Base-by-base conservation (phyloP, 768 basidiomycete species). In the Mycena amicta region DNA sequence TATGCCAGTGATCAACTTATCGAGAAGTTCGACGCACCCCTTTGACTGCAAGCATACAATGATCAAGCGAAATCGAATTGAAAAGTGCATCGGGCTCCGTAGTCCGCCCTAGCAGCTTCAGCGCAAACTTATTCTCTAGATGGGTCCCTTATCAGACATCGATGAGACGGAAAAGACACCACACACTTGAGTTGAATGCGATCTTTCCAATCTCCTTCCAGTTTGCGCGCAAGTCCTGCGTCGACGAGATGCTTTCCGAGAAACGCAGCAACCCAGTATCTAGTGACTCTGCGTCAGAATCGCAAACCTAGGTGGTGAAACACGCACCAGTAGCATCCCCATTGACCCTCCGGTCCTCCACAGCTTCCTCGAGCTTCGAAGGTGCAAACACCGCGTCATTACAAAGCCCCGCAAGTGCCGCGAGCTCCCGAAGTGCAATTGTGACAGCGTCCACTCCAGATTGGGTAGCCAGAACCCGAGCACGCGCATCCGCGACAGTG, bases 191-290 rank as follows among this genome's bases (percentile, higher is more conserved):
- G 57, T 75, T 77, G 62, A 78, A 77, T 15, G 72, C 71, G 40
- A 72, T 69, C 55, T 74, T 70, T 54, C 68, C 74, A 11, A 72
- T 65, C 51, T 74, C 68, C 20, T 50, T 61, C 77, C 81, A 83
- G 1, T 67, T 65, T 4, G 58, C 55, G 20, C 70, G 70, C 5
- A 66, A 61, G 4, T 66, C 63, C 25, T 73, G 69, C 3, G 70
- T 70, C 8, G 67, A 66, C 2, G 62, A 16, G 29, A 77, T 57
- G 15, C 63, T 60, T 50, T 82, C 77, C 4, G 79, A 66, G 63
- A 85, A 86, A 5, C 80, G 74, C 16, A 88, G 70, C 15, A 87
- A 76, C 2, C 83, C 86, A 13, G 79, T 76, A 64, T 86, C 83
- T 73, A 69, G 4, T 23, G 20, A 41, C 18, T 29, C 18, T 37